Conservation (phyloP, 495 filamentous ascomycete species). For the Cenococcum geophilum region DNA sequence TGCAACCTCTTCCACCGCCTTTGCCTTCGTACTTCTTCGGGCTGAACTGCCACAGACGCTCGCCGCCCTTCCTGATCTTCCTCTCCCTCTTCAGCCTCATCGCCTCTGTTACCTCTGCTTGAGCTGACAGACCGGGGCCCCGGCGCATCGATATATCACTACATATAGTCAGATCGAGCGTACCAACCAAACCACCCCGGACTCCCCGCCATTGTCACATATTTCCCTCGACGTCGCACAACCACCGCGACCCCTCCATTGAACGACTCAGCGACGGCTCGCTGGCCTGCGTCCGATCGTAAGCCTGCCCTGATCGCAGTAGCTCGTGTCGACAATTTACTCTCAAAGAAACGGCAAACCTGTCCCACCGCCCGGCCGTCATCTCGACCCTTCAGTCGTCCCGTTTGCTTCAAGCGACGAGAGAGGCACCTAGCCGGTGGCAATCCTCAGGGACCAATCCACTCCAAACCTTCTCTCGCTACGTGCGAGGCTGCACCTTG, state of each 20-base stretch:
- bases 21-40: conserved; percentile 1
- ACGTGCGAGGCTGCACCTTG: conserved; percentile 8
- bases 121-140: not conserved
- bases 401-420: conserved; percentile 20
- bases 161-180: conserved; percentile 2
- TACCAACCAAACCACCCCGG: not conserved
- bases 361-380: conserved; percentile 17
- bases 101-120: not conserved
- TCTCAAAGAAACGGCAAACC: conserved; percentile 22
- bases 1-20: conserved; percentile 3
- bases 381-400: conserved; percentile 9
- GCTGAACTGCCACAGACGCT: conserved; percentile 1
- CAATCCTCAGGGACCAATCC: not conserved
- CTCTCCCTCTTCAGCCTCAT: conserved; percentile 3
- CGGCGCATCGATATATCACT: not conserved
- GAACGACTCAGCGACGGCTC: conserved; percentile 1
- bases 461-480: not conserved
- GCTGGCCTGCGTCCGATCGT: not conserved
- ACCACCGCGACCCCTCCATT: conserved; percentile 7
- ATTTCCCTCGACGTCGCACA: conserved; percentile 20
- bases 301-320: not conserved
- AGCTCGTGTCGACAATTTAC: conserved; percentile 14
- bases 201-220: conserved; percentile 18
- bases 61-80: not conserved
- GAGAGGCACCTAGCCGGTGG: conserved; percentile 17